Evolutionary conservation across 352 stramenopile genomes (phyloP).

Genomic region (Plasmopara viticola): DNA sequence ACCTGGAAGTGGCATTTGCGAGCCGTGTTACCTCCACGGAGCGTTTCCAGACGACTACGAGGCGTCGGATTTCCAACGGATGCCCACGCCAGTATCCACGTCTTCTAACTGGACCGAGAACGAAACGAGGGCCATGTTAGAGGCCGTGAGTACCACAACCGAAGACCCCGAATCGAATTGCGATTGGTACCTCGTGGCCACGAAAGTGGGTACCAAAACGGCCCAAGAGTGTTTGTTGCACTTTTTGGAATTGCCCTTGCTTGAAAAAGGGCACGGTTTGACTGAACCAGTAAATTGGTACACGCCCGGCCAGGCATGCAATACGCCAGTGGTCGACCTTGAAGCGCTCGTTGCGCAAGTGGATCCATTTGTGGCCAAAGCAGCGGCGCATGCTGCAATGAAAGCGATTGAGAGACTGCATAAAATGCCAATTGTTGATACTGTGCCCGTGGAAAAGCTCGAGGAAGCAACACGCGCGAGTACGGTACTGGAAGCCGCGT

Average conservation of each 20-base stretch:
- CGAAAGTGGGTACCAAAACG: slow-evolving; percentile 60
- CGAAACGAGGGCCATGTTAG: slow-evolving; percentile 40
- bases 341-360: slow-evolving; percentile 44
- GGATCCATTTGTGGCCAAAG: slow-evolving; percentile 66
- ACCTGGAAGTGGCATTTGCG: slow-evolving; percentile 59
- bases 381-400: slow-evolving; percentile 59
- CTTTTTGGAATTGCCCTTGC: slow-evolving; percentile 67
- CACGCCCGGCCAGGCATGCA: slow-evolving; percentile 39
- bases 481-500: slow-evolving; percentile 33
- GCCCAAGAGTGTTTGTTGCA: slow-evolving; percentile 72
- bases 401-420: slow-evolving; percentile 59
- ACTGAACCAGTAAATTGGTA: slow-evolving; percentile 32
- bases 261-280: slow-evolving; percentile 18
- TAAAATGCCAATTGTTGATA: slow-evolving; percentile 24
- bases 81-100: slow-evolving; percentile 17
- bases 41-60: slow-evolving; percentile 61
- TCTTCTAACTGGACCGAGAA: slow-evolving; percentile 34
- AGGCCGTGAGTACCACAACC: slow-evolving; percentile 40
- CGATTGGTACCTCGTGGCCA: slow-evolving; percentile 73
- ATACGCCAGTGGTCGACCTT: slow-evolving; percentile 51
- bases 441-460: slow-evolving; percentile 10
- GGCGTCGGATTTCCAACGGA: slow-evolving; percentile 47
- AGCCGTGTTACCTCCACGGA: slow-evolving; percentile 57
- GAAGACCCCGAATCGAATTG: slow-evolving; percentile 33
- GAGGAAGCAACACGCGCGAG: slow-evolving; percentile 5